Base-by-base conservation (phyloP, 208 protist genomes). In the Wallacemonas rigidus region DNA sequence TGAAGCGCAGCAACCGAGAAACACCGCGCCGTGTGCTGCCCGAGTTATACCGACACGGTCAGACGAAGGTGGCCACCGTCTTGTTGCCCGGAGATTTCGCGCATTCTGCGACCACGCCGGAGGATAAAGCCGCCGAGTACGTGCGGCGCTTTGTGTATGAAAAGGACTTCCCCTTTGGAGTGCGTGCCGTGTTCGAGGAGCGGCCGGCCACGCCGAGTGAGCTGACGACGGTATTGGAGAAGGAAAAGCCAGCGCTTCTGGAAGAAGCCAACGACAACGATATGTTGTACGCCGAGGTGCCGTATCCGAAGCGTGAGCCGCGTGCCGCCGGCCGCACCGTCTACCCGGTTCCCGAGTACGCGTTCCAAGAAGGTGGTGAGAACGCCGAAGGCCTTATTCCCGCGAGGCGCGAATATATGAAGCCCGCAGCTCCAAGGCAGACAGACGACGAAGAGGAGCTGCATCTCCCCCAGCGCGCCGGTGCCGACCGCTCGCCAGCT, bases 91-190 rank as follows among this genome's bases (percentile, higher is more conserved):
- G 91, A 43, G 91, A 96, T 57, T 9, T 96, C 43, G 56, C 71
- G 15, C 91, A 96, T 81, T 72, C 85, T 4, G 64, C 68, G 0
- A 96, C 91, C 1, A 93, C 77, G 6, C 60, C 67, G n/a, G 89
- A 92, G 61, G 87, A 96, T 70, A 83, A 83, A 44, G 62, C 68
- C 2, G 69, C 80, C 53, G 79, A 84, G 53, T 94, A 85, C 44
- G 74, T 94, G 63, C 89, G 91, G 12, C 85, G 91, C 53, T 92
- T 96, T 60, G 82, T 83, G 43, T 94, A 94, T 72, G 82, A 89
- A 62, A 96, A 94, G 79, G 91, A 93, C 61, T 93, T 87, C 62
- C 91, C 91, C 2, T 94, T 83, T 51, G 91, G 91, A 51, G 89
- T 96, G 60, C 85, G 91, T 1, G 91, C 91, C 17, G 79, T 96